Percentiles rank a stretch among this genome's conserved stretches.
Conservation (phyloP, 768 basidiomycete genomes). For the Rhodotorula taiwanensis region DNA sequence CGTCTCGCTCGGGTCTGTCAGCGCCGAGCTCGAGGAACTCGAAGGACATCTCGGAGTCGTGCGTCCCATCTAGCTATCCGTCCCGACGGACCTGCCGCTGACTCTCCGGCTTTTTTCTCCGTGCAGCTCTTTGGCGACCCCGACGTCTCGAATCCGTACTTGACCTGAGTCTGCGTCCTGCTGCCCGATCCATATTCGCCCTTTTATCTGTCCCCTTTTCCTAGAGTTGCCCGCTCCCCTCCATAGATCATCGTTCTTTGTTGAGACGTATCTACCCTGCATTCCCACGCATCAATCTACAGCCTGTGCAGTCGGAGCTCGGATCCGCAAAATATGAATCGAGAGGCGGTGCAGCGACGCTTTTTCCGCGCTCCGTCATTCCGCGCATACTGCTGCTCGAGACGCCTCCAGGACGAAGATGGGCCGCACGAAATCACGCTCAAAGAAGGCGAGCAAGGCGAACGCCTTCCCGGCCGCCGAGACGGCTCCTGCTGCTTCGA, state of each 20-base stretch:
- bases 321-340: too few relatives aligned
- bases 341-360: too few relatives aligned
- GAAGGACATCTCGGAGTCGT: constrained; percentile 30
- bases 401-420: neutral
- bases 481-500: neutral
- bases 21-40: constrained; percentile 30
- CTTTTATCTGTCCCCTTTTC: neutral
- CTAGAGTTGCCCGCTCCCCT: neutral
- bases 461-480: neutral
- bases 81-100: neutral
- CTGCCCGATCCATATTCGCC: neutral
- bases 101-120: neutral
- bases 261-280: too few relatives aligned
- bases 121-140: constrained; percentile 30
- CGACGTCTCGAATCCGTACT: constrained; percentile 20
- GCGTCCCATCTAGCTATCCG: neutral
- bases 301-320: too few relatives aligned
- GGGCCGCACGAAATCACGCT: constrained; percentile 3
- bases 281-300: too few relatives aligned
- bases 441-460: neutral
- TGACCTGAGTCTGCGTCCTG: constrained; percentile 4
- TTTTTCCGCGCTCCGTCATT: too few relatives aligned
- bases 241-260: neutral
- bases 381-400: too few relatives aligned
- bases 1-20: constrained; percentile 23